These are phyloP conservation scores for Cyberlindnera samutprakarnensis DNA, from an alignment of 805 yeast species.

Conservation along the genomic window DNA sequence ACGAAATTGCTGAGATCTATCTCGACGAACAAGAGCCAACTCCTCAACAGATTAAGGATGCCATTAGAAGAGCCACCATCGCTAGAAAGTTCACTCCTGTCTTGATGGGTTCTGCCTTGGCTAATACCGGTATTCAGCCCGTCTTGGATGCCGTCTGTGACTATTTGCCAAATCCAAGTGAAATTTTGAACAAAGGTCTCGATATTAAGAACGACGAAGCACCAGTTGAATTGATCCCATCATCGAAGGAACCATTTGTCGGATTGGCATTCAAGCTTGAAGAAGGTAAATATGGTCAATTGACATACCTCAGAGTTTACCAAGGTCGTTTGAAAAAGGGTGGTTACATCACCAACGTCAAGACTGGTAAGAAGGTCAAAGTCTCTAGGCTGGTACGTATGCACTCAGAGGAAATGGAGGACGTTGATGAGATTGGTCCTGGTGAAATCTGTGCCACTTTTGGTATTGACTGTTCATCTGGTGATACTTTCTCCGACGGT, in stretches of 20 bases:
- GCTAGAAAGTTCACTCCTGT: conserved; percentile 97
- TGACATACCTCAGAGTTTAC: conserved; percentile 93
- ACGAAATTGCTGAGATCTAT: conserved; percentile 89
- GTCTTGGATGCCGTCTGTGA: conserved; percentile 95
- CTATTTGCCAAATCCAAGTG: conserved; percentile 92
- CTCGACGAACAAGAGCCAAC: conserved; percentile 88
- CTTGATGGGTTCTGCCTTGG: conserved; percentile 98
- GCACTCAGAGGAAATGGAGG: conserved; percentile 99
- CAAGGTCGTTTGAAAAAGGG: conserved; percentile 95
- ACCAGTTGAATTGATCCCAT: conserved; percentile 68
- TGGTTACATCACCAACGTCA: conserved; percentile 76
- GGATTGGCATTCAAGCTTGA: conserved; percentile 98
- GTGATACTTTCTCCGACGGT: conserved; percentile 94
- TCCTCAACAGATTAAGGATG: conserved; percentile 72
- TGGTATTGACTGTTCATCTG: conserved; percentile 98
- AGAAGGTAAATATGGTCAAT: conserved; percentile 97
- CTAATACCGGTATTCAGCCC: conserved; percentile 92
- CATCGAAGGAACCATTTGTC: conserved; percentile 73
- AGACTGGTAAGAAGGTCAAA: conserved; percentile 89
- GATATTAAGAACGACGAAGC: conserved; percentile 60
- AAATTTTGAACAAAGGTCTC: conserved; percentile 83
- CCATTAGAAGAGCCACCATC: conserved; percentile 92
- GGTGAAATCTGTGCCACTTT: conserved; percentile 99
- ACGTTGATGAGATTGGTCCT: conserved; percentile 88
- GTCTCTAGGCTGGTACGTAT: conserved; percentile 91